Evolutionary conservation across 2,329 filamentous ascomycete genomes (phyloP).

Genomic region (Aspergillus hiratsukae): DNA sequence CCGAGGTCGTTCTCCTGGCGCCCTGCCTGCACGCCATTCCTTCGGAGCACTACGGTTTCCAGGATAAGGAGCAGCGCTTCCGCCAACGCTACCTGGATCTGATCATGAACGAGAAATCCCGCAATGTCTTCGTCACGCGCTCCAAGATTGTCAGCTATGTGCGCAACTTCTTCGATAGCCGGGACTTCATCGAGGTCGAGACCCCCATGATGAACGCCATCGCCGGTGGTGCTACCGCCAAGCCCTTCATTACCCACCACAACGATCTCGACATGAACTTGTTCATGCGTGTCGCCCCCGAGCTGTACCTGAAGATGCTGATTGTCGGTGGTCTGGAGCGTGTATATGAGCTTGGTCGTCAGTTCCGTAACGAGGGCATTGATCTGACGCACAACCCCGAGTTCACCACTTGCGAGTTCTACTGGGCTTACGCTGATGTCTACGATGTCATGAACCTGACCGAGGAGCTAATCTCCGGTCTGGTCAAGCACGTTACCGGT

Average conservation of each 20-base stretch:
- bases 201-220: slow-evolving; percentile 97
- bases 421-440: slow-evolving; percentile 87
- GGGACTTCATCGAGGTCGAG: slow-evolving; percentile 89
- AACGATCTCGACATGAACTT: slow-evolving; percentile 94
- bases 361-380: slow-evolving; percentile 91
- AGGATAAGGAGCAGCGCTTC: slow-evolving; percentile 90
- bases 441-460: slow-evolving; percentile 88
- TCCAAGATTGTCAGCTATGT: slow-evolving; percentile 87
- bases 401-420: slow-evolving; percentile 97
- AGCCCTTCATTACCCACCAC: slow-evolving; percentile 91
- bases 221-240: slow-evolving; percentile 90
- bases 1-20: slow-evolving; percentile 76
- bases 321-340: slow-evolving; percentile 91
- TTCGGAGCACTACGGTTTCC: slow-evolving; percentile 82
- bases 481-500: slow-evolving; percentile 86
- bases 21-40: slow-evolving; percentile 90
- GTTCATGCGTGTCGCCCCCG: slow-evolving; percentile 90
- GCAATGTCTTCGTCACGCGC: slow-evolving; percentile 78
- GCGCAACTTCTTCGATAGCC: slow-evolving; percentile 79
- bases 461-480: slow-evolving; percentile 83
- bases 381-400: slow-evolving; percentile 96
- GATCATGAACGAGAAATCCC: slow-evolving; percentile 88
- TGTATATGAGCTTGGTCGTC: slow-evolving; percentile 92
- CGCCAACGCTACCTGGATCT: slow-evolving; percentile 92
- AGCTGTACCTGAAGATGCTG: slow-evolving; percentile 93